Evolutionary conservation across 2,329 filamentous ascomycete species (phyloP), one percentile per base, ranked within the genome.

Genomic region (Fonsecaea pedrosoi): DNA sequence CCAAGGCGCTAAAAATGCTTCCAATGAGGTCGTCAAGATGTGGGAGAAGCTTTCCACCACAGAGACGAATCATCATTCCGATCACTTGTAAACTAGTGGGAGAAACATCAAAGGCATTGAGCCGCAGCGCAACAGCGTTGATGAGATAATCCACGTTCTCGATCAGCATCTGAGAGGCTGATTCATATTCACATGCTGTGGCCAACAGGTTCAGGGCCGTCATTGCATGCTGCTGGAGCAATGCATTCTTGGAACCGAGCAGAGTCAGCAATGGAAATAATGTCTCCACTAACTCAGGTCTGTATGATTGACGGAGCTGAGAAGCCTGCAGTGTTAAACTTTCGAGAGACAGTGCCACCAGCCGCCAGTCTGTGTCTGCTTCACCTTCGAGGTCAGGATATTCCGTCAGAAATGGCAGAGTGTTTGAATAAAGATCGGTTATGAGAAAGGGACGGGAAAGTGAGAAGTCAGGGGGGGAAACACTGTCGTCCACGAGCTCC

Each of bases 61-160:
- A 92, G 13, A 99, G 85, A 32, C 87, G 89, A 67, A 98, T 89
- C 91, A 98, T 96, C 94, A 99, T 97, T 6, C 90, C 85, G 57
- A 99, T 80, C 1, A 98, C 95, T 72, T 94, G 91, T 2, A 94
- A 93, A 2, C 92, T 93, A 69, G 96, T 91, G 1, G 94, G 94
- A 0, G 93, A 94, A 60, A 98, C 90, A 70, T 97, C 93, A 70
- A 97, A 92, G 0, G 92, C 92, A 73, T 97, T 97, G 7, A 99
- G 85, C 69, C 93, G 91, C 67, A 98, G 80, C 0, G 92, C 92
- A 15, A 99, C 88, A 0, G 95, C 92, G 75, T 98, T 98, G 68
- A 98, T 90, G 79, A 99, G 91, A 77, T 99, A 99, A 78, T 99
- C 95, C 15, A 92, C 94, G 68, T 99, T 99, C 60, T 91, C 88